Base-by-base conservation (phyloP, 495 filamentous ascomycete species). In the Hypoxylon cercidicola region DNA sequence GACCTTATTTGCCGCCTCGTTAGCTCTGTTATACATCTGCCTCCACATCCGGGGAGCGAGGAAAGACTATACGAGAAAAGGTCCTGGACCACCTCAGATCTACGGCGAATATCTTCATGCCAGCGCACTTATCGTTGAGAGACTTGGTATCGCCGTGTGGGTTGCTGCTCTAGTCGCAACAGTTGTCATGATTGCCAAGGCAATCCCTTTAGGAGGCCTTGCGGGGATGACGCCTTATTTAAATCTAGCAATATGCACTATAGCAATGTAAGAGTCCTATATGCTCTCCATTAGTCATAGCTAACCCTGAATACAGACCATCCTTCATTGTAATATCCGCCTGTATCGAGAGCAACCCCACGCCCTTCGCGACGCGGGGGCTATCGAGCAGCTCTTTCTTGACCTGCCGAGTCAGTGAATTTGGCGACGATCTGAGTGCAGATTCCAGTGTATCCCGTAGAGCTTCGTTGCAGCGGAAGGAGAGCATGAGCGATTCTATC, bases 91-190 rank as follows among this genome's bases (percentile, higher is more conserved):
- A 13, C 71, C 71, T 15, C 68, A 71, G 35, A 49, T 64, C 1
- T 60, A 71, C 11, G 71, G 71, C 12, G 32, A 67, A 0, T 73
- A 71, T 32, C 50, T 73, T 10, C 71, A 71, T 43, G 71, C 68
- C 34, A 70, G 71, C n/a, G 71, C 71, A 23, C 55, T 74, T 46
- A 60, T 74, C n/a, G 41, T 69, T n/a, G 56, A 69, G n/a, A 67
- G 71, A 35, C 50, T 74, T 5, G 40, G 56, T 16, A 74, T 74
- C 25, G 60, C 51, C 11, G 47, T 62, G 15, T 74, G 71, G 71
- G 21, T 70, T 13, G 66, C 52, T 21, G 65, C 71, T 48, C 41
- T 74, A 4, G 57, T 68, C 9, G 65, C 69, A 13, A 72, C 71
- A 7, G 53, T 53, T 12, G 28, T 74, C 32, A 62, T 68, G 63